Conservation (phyloP, 306 rosid genomes). For the Canavalia gladiata region DNA sequence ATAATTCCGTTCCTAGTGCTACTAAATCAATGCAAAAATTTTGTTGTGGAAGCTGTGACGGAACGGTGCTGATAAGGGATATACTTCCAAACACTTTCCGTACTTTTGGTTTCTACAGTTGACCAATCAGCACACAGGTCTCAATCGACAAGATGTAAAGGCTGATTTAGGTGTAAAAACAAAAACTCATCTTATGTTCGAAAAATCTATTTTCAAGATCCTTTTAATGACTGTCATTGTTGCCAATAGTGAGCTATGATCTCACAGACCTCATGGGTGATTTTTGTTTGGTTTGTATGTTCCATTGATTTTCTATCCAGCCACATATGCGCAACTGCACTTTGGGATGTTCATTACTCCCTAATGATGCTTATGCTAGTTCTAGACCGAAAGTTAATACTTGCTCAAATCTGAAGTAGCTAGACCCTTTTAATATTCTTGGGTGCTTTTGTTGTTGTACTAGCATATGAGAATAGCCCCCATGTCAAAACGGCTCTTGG, state of each 20-base stretch:
- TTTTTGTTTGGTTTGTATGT: slow-evolving; percentile 53
- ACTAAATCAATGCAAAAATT: slow-evolving; percentile 96
- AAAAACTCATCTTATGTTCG: slow-evolving; percentile 97
- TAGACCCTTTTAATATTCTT: slow-evolving; percentile 88
- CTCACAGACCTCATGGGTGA: slow-evolving; percentile 84
- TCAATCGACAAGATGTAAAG: slow-evolving; percentile 78
- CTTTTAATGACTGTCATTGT: slow-evolving; percentile 91
- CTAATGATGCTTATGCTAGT: slow-evolving; percentile 65
- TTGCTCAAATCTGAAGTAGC: slow-evolving; percentile 89
- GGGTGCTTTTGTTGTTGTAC: slow-evolving; percentile 97
- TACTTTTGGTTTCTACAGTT: slow-evolving; percentile 73
- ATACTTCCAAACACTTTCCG: slow-evolving; percentile 77
- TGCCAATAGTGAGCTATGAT: slow-evolving; percentile 84
- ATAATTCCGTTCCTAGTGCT: slow-evolving; percentile 97
- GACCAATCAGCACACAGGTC: slow-evolving; percentile 79
- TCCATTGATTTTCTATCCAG: slow-evolving; percentile 69
- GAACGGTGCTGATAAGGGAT: slow-evolving; percentile 76
- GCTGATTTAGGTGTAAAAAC: slow-evolving; percentile 99
- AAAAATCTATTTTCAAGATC: slow-evolving; percentile 94
- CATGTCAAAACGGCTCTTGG: slow-evolving; percentile 92
- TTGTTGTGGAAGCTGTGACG: slow-evolving; percentile 89
- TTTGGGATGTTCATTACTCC: slow-evolving; percentile 65
- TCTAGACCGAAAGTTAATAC: slow-evolving; percentile 68
- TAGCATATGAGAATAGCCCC: slow-evolving; percentile 92
- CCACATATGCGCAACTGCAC: slow-evolving; percentile 61